These are phyloP conservation scores for Floccularia luteovirens DNA, from an alignment of 768 basidiomycete genomes.

Conservation along the genomic window DNA sequence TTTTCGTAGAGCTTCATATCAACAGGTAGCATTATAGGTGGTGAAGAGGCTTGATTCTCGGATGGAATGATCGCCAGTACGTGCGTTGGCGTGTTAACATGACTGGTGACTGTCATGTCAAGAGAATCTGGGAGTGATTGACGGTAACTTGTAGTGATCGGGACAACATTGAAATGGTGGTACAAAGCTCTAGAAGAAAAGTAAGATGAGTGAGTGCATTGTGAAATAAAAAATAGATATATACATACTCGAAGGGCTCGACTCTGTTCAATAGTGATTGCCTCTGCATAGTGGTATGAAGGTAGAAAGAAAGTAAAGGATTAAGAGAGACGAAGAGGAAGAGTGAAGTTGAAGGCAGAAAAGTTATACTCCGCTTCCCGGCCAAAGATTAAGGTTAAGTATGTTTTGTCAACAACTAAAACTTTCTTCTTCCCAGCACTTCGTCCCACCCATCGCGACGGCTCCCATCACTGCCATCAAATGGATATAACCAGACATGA, in stretches of 20 bases:
- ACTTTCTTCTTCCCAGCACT: neutral
- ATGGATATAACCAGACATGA: neutral
- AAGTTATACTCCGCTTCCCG: neutral
- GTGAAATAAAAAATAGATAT: neutral
- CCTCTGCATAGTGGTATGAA: neutral
- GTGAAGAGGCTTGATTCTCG: constrained; percentile 14
- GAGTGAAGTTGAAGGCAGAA: neutral
- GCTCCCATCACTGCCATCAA: neutral
- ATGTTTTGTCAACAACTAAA: neutral
- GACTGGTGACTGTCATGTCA: constrained; percentile 37
- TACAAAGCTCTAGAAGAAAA: constrained; percentile 29
- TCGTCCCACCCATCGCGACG: neutral
- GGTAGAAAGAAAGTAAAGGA: neutral
- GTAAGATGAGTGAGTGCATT: constrained; percentile 1
- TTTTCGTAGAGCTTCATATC: constrained; percentile 36
- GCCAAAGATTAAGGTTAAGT: neutral
- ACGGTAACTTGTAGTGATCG: constrained; percentile 10
- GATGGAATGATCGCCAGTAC: constrained; percentile 38
- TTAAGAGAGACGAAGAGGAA: neutral
- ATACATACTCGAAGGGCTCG: constrained; percentile 26
- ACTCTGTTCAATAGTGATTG: constrained; percentile 20
- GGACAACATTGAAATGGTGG: constrained; percentile 32
- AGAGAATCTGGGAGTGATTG: constrained; percentile 29
- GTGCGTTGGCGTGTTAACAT: constrained; percentile 48
- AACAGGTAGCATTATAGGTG: constrained; percentile 45